A percentile compares a stretch with the other conserved stretches of the same genome.
Evolutionary conservation across 177 flowering plant species (phyloP).

Genomic region (Vitis hybrid): DNA sequence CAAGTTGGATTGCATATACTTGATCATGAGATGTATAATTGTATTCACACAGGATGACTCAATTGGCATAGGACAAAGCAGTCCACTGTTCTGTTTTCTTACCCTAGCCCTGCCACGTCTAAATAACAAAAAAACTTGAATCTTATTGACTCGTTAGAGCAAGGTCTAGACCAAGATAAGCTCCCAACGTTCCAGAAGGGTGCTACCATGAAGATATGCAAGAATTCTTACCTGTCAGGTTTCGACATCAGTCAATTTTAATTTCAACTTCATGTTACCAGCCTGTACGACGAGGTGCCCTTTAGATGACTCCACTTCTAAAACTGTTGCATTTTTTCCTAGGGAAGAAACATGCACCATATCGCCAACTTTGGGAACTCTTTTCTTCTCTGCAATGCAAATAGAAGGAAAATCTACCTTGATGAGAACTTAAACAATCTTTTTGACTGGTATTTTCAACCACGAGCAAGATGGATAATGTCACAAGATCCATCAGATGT

Average conservation of each 20-base stretch:
- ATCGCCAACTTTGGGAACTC: slow-evolving; percentile 67
- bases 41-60: too few relatives aligned
- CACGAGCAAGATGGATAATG: too few relatives aligned
- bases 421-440: too few relatives aligned
- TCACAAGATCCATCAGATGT: too few relatives aligned
- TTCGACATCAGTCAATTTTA: slow-evolving; percentile 50
- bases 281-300: slow-evolving; percentile 68
- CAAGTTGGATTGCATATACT: too few relatives aligned
- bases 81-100: not conserved
- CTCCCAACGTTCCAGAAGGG: too few relatives aligned
- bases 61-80: too few relatives aligned
- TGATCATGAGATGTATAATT: too few relatives aligned
- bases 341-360: slow-evolving; percentile 58
- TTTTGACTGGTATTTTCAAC: too few relatives aligned
- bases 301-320: slow-evolving; percentile 62
- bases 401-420: not conserved
- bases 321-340: slow-evolving; percentile 52
- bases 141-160: too few relatives aligned
- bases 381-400: slow-evolving; percentile 41
- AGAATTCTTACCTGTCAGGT: slow-evolving; percentile 22
- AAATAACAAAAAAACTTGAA: too few relatives aligned
- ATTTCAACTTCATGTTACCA: slow-evolving; percentile 67
- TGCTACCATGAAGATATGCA: not conserved
- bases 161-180: too few relatives aligned
- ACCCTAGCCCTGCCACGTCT: not conserved